Evolutionary conservation across 2,329 filamentous ascomycete genomes (phyloP), one percentile per base, ranked within the genome.

Genomic region (Xenosphaeropsis pyriputrescens): DNA sequence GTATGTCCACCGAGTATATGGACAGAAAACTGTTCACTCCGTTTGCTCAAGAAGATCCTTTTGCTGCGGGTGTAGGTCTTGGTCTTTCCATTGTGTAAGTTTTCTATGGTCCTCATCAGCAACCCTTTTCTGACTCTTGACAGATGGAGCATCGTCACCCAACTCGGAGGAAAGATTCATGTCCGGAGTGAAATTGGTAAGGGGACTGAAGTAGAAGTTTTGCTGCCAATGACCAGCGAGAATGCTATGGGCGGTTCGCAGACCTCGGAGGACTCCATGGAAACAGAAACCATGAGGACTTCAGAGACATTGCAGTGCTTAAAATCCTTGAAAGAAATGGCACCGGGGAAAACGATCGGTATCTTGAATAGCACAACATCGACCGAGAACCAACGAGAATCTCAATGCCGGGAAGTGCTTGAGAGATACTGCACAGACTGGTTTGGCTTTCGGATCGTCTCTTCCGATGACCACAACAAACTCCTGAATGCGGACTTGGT

Each of bases 11-110:
- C 18, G 68, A 75, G 13, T 79, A 72, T 43, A 57, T 76, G 38
- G 61, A 67, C 15, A 67, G 67, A 4, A 64, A 66, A 13, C 55
- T 79, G 0, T 79, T 73, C 44, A 67, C 66, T 0, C 70, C 73
- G 0, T 78, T 78, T 43, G 57, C 63, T 0, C 75, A 79, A 43
- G 75, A 79, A 46, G 67, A 76, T 38, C 59, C 64, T 0, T 56
- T 80, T 17, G 64, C 70, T 2, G 66, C 68, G 78, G 44, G 75
- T 0, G 70, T 70, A 2, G 75, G 75, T 0, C 56, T 80, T 0
- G 76, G 76, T 0, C 53, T 81, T 18, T 74, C 70, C 5, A 75
- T 81, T 11, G 75, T 81, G 35, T 65, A 64, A 79, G 48, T 39
- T 6, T 36, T 6, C 18, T 26, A 26, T 26, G 22, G 12, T 11